Evolutionary conservation across 805 yeast species (phyloP).

Genomic region (Zygosaccharomyces bisporus): DNA sequence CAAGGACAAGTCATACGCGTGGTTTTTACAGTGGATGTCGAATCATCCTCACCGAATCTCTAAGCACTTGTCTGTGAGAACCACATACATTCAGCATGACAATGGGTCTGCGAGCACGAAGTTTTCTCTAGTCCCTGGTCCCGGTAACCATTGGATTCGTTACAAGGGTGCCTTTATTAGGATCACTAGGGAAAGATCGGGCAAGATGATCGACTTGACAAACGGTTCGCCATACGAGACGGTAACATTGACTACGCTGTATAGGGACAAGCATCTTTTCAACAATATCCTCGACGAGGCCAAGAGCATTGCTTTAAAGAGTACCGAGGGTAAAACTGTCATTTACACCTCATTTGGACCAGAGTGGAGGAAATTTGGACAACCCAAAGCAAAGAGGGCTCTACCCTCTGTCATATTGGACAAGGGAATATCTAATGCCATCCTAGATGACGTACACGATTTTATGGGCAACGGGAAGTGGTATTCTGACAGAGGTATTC

Average conservation of each 20-base stretch:
- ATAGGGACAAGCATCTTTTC: constrained; percentile 71
- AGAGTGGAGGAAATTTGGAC: constrained; percentile 98
- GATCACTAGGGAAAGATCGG: constrained; percentile 86
- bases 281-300: constrained; percentile 76
- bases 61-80: constrained; percentile 86
- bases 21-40: constrained; percentile 98
- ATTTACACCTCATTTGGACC: constrained; percentile 95
- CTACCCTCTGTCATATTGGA: constrained; percentile 86
- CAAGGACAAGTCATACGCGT: constrained; percentile 85
- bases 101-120: constrained; percentile 87
- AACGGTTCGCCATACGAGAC: constrained; percentile 95
- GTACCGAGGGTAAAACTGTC: constrained; percentile 91
- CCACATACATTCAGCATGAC: constrained; percentile 81
- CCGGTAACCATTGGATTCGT: constrained; percentile 84
- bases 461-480: constrained; percentile 78
- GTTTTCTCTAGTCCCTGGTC: constrained; percentile 93
- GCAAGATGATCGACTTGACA: constrained; percentile 80
- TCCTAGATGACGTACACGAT: constrained; percentile 71
- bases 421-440: constrained; percentile 59
- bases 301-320: constrained; percentile 70
- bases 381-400: constrained; percentile 81
- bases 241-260: constrained; percentile 86
- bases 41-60: constrained; percentile 68
- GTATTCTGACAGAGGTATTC: constrained; percentile 96
- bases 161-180: constrained; percentile 86